Base-by-base conservation (phyloP, 2,329 filamentous ascomycete genomes). In the Aureobasidium leucospermi region DNA sequence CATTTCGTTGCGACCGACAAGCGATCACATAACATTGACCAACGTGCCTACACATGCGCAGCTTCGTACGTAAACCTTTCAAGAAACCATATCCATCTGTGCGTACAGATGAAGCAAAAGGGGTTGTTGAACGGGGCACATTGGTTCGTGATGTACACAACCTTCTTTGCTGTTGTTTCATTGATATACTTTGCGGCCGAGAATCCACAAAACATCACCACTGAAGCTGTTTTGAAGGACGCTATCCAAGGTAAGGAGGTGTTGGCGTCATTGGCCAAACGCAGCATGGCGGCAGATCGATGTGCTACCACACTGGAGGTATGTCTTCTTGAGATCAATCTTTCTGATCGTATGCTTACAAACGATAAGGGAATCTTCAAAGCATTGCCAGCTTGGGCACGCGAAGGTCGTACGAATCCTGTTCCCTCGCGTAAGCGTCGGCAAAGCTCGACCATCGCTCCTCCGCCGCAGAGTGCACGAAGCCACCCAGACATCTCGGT, bases 201-300 rank as follows among this genome's bases (percentile, higher is more conserved):
- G 69, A 93, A 93, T 64, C 87, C 88, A 1, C 84, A 89, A 62
- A 90, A 88, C 67, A 76, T 81, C 4, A 88, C 86, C 1, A 86
- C 87, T 6, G 81, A 87, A 55, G 91, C 96, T 63, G 87, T 96
- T 23, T 77, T 96, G 61, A 86, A 86, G 57, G 93, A 97, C 74
- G 93, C 92, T 0, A 81, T 85, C 62, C 88, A 90, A 63, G 94
- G 93, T 16, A 89, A 89, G 68, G 87, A 93, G 64, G 89, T 92
- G 63, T 82, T 97, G 62, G 84, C 85, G 53, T 85, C 85, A 15
- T 80, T 97, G 60, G 88, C 91, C 2, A 85, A 88, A 67, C 87
- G 88, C 67, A 96, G 91, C 69, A 81, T 95, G 79, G 91, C 92
- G 38, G 94, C 94, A 3, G 90, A 96, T 70, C 81, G 90, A 62